Base-by-base conservation (phyloP, 2,329 filamentous ascomycete genomes). In the Colletotrichum plurivorum region DNA sequence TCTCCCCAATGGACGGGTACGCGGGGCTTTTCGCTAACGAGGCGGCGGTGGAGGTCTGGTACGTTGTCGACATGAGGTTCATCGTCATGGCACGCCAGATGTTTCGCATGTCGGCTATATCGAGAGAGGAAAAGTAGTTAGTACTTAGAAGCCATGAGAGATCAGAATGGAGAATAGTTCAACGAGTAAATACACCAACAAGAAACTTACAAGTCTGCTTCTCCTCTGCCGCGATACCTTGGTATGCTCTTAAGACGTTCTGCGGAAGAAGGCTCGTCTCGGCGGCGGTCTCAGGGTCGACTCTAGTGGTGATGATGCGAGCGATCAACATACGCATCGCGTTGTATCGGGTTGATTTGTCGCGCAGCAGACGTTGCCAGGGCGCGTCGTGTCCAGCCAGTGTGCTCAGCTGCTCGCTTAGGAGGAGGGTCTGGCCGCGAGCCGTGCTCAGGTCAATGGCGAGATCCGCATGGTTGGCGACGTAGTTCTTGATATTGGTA, bases 61-160 rank as follows among this genome's bases (percentile, higher is more conserved):
- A 51, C 5, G 48, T 51, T 25, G 48, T 51, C 18, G 48, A 51
- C 16, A 51, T 25, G 22, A 51, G 48, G 48, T 25, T 51, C 48
- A 51, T 51, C 22, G 48, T 51, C 48, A 51, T 6, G 48, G 48
- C 18, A 51, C 48, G 48, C 48, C 48, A 51, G 48, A 51, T 51
- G 22, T 51, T 51, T 15, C 15, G 48, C 48, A 51, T 20, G 48
- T 27, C 22, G 48, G 18, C 48, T 51, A 27, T 2, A 25, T 27
- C 18, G 15, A 43, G 41, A 43, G 41, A 2, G 5, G 6, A 3
- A 13, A 43, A 43, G 9, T 15, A 16, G 39, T 43, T 16, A 43
- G 39, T 43, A 43, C 15, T 43, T 13, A 13, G 10, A 43, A 43
- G 39, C 8, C 10, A 43, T 5, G 10, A 12, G 8, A 5, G 15